Base-by-base conservation (phyloP, 805 yeast species). In the Yarrowia yakushimensis region DNA sequence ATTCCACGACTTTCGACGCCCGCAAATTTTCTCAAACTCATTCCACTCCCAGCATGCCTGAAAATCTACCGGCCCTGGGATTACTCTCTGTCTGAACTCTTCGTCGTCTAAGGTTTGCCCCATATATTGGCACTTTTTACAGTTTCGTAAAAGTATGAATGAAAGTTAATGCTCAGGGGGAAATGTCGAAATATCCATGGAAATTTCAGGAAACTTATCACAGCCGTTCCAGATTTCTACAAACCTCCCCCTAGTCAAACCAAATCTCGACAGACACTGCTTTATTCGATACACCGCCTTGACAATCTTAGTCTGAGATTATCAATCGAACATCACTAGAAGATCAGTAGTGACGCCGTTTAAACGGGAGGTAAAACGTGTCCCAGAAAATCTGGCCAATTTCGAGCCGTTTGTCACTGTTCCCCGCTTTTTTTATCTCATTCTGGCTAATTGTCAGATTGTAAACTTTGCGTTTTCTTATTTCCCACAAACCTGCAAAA, bases 71-170 rank as follows among this genome's bases (percentile, higher is more conserved):
- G 22, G 37, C 39, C 55, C 55, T 48, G 39, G 55, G 55, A 48
- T 48, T 48, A 48, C 55, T 48, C 39, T 33, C 39, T 17, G 33
- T 36, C 12, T 15, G 8, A 43, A 43, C n/a, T 9, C 12, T 17
- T 17, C 8, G 15, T 12, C 12, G 8, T 22, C 3, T 11, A 31
- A 15, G n/a, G 55, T 48, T 48, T 48, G 55, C 39, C 39, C 55
- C 55, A 48, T 48, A 48, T 31, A 48, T 48, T 48, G 55, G 55
- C 55, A 48, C 55, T 48, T 48, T 48, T 48, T 48, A 48, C 20
- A 48, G 30, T 48, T 48, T 48, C 55, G 55, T 48, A 48, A 48
- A 45, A 45, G 52, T 45, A 27, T 42, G 33, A 42, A 43, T 45
- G 52, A 45, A 45, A 45, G 52, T 30, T 45, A 28, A 45, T 43